Base-by-base conservation (phyloP, 257 asterid genomes). In the Solanum virginianum region DNA sequence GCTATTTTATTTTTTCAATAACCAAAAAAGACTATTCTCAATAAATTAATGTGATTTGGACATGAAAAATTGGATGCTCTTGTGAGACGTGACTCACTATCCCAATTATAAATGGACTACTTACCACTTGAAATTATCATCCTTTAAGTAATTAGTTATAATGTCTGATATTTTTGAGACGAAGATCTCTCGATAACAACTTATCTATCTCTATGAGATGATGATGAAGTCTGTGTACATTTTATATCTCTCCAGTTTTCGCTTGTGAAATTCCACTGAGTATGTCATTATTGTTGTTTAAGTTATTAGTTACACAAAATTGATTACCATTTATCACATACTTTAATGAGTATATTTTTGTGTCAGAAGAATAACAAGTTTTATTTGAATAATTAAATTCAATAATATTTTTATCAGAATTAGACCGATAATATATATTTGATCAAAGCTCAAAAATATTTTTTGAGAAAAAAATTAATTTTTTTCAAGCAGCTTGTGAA, bases 61-160 rank as follows among this genome's bases (percentile, higher is more conserved):
- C 18, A 41, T 20, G 55, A 70, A 39, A 70, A 41, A 22, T 57
- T n/a, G 10, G 22, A 70, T 20, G 29, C 5, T 39, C 32, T 71
- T 71, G 51, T 41, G 80, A 41, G 17, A 16, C 24, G 56, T 71
- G 55, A 71, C 80, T 41, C 80, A 71, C 55, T 71, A 41, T 71
- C 55, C 55, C 80, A 71, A 32, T 8, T 68, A 12, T 16, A 68
- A 14, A 65, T 65, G 13, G 29, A 65, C 10, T 18, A 56, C 1
- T 24, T 14, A 26, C 72, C 20, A 65, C 71, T 12, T 62, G 70
- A 11, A 24, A 12, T 63, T 26, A 63, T 1, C 41, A 26, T 26
- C 70, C 70, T 24, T 36, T 49, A 22, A 62, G 69, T 62, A 62
- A 62, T 60, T 60, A 59, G 15, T 60, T 22, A n/a, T 0, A 1